Conservation (phyloP, 352 stramenopile species). For the Globisporangium carolinianum region DNA sequence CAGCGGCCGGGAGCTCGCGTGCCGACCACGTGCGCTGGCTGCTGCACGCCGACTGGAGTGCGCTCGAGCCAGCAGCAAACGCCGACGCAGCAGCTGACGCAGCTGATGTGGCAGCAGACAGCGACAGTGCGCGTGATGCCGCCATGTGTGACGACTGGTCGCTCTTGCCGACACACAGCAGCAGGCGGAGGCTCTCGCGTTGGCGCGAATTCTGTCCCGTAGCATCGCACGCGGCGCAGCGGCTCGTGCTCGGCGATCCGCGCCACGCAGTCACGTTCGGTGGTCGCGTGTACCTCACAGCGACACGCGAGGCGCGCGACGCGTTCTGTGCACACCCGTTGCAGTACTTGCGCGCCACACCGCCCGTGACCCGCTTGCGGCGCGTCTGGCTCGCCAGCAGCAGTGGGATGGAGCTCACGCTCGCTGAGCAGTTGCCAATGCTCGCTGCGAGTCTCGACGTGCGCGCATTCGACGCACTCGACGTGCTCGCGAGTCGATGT, state of each 20-base stretch:
- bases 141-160: neutral
- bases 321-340: constrained; percentile 36
- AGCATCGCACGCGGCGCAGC: constrained; percentile 17
- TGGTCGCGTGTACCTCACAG: constrained; percentile 48
- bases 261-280: constrained; percentile 32
- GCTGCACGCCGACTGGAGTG: constrained; percentile 48
- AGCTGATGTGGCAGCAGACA: neutral
- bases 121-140: neutral
- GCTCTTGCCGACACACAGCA: constrained; percentile 1
- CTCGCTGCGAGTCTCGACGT: neutral
- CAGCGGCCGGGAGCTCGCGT: constrained; percentile 12
- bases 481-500: constrained; percentile 19
- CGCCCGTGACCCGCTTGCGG: constrained; percentile 11
- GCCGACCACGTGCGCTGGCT: constrained; percentile 56
- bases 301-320: constrained; percentile 22
- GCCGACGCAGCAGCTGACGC: neutral
- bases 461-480: constrained; percentile 19
- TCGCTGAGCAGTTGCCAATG: neutral
- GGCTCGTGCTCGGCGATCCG: constrained; percentile 29
- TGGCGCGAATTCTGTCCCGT: constrained; percentile 70
- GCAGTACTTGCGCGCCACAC: constrained; percentile 32
- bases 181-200: constrained; percentile 25
- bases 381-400: constrained; percentile 39
- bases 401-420: neutral
- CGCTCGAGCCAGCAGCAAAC: constrained; percentile 6